phyloP scores from a whole-genome alignment of 164 flowering plant species.

The Dillenia turbinata region DNA sequence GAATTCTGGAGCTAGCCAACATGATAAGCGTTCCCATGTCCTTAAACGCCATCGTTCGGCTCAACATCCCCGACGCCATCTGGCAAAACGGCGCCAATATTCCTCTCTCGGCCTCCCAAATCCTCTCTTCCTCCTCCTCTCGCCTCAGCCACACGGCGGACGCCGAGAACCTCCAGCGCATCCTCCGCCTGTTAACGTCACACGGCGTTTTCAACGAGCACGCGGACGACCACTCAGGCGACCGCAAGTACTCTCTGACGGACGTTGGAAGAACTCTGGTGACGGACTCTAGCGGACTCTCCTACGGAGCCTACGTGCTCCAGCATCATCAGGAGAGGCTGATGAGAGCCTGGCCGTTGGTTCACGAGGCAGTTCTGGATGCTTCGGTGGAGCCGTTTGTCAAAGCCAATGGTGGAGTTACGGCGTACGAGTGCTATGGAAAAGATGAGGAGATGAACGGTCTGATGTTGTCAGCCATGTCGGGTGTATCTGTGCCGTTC shows the following conservation, averaged over 20 bases:
- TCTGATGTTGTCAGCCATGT: conserved; percentile 73
- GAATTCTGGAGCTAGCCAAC: conserved; percentile 65
- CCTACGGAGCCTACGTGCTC: conserved; percentile 62
- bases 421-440: conserved; percentile 59
- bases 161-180: conserved; percentile 58
- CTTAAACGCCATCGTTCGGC: conserved; percentile 63
- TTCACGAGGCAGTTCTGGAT: conserved; percentile 58
- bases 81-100: conserved; percentile 52
- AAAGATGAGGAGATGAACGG: conserved; percentile 60
- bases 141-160: conserved; percentile 28
- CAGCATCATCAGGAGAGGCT: conserved; percentile 77
- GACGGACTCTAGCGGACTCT: conserved; percentile 48
- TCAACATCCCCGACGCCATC: conserved; percentile 62
- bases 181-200: conserved; percentile 63
- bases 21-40: conserved; percentile 83
- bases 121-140: conserved; percentile 32
- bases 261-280: conserved; percentile 56
- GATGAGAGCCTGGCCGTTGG: conserved; percentile 52
- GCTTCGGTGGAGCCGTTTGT: conserved; percentile 51
- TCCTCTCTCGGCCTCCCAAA: conserved; percentile 59
- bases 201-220: conserved; percentile 61
- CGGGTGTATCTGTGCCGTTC: conserved; percentile 75
- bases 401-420: conserved; percentile 49
- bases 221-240: conserved; percentile 8
- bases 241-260: conserved; percentile 54